Evolutionary conservation across 1,139 yeast species (phyloP), one percentile per base, ranked within the genome.

Genomic region (Zygosaccharomyces pseudobailii): DNA sequence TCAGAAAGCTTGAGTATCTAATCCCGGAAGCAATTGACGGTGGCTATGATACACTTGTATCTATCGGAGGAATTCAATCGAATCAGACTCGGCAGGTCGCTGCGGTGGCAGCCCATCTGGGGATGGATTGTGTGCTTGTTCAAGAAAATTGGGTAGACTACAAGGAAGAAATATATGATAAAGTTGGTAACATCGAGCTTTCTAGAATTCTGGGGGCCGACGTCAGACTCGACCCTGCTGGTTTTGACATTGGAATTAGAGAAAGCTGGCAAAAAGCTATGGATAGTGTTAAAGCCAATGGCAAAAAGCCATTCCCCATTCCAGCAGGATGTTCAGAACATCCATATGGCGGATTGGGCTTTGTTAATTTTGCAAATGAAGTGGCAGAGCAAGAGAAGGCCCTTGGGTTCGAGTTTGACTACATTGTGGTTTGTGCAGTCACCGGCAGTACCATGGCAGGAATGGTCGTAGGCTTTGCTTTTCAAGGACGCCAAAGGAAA

Each of bases 251-350:
- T 46, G 68, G 68, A 40, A 58, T 64, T 43, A 61, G 68, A 54
- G 54, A 61, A 38, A 63, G 67, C 1, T 64, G 64, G 54, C 54
- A 63, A 42, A 62, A 61, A 30, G 59, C 67, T 3, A 43, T 64
- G 51, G 47, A 46, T 7, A 65, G 59, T 8, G 55, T 60, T 13
- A 56, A 49, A 17, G 52, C 46, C 4, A 41, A 49, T 13, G 61
- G 61, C 43, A 57, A 49, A 57, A 63, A 63, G 39, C 68, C 68
- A 40, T 64, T 61, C 40, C 65, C 68, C 5, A 66, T 64, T 47
- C 68, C 68, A 41, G 68, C 68, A 8, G 68, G 68, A 32, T 64
- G 68, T 46, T 63, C 68, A 22, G 68, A 64, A 46, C 68, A 64
- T 45, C 61, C 60, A 24, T 62, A 58, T 37, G 68, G 68, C 47